A percentile compares a stretch with the other conserved stretches of the same genome.
These are phyloP conservation scores for Trichoderma endophyticum DNA, from an alignment of 2,329 filamentous ascomycete species.

Conservation along the genomic window DNA sequence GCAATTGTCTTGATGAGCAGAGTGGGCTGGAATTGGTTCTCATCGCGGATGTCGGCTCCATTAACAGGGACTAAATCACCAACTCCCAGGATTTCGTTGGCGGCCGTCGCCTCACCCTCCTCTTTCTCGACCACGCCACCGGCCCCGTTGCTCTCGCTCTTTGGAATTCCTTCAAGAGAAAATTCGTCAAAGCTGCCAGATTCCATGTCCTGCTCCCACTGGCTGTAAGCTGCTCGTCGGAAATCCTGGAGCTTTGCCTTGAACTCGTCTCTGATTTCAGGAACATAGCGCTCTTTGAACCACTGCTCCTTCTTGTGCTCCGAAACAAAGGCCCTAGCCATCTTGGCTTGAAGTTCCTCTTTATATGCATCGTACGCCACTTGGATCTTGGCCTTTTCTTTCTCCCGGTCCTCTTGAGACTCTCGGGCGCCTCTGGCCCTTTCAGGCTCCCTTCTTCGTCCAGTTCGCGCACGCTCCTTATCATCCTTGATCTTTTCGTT, in stretches of 20 bases:
- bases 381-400: slow-evolving; percentile 76
- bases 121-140: slow-evolving; percentile 89
- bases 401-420: slow-evolving; percentile 69
- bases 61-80: slow-evolving; percentile 82
- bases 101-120: slow-evolving; percentile 87
- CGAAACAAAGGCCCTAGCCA: slow-evolving; percentile 85
- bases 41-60: slow-evolving; percentile 84
- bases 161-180: slow-evolving; percentile 88
- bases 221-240: slow-evolving; percentile 72
- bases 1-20: slow-evolving; percentile 97
- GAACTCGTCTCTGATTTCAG: slow-evolving; percentile 74
- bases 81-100: slow-evolving; percentile 88
- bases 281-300: slow-evolving; percentile 93
- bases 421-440: slow-evolving; percentile 62
- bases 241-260: slow-evolving; percentile 74
- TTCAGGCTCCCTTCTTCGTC: slow-evolving; percentile 64
- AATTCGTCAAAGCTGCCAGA: slow-evolving; percentile 89
- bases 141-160: slow-evolving; percentile 83
- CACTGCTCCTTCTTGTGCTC: slow-evolving; percentile 95
- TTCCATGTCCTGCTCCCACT: slow-evolving; percentile 87
- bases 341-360: slow-evolving; percentile 67
- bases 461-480: slow-evolving; percentile 67
- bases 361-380: slow-evolving; percentile 65
- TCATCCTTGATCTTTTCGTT: slow-evolving; percentile 82
- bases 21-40: slow-evolving; percentile 83